Base-by-base conservation (phyloP, 2,329 filamentous ascomycete genomes). In the Pezicula neosporulosa region DNA sequence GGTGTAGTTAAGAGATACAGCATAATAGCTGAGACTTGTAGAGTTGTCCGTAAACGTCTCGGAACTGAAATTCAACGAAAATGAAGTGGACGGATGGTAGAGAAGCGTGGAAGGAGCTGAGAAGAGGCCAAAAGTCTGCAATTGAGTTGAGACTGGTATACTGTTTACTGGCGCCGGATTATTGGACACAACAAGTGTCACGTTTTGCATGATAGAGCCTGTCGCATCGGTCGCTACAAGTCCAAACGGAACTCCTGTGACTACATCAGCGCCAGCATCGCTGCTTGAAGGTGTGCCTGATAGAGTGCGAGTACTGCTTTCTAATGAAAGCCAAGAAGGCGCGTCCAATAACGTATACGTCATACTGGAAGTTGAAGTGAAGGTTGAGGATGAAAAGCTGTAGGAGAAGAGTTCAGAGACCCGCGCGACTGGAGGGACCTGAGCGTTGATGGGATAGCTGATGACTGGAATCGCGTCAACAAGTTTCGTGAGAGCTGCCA, bases 401-500 rank as follows among this genome's bases (percentile, higher is more conserved):
- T 92, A 90, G 9, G 75, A 80, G 68, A 90, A 94, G 2, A 77
- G 75, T 60, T 85, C 65, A 38, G 78, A 80, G 53, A 88, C 75
- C 57, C 87, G 80, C 18, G 89, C 90, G 48, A 92, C 86, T 3
- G 87, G 86, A 30, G 90, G 90, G 1, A 95, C 78, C 68, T 96
- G 91, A 2, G 89, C 85, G 69, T 94, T 95, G 68, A 96, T 77
- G 1, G 90, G 90, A 60, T 92, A 93, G 44, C 74, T 74, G 45
- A 75, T 63, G 51, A 57, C 63, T 56, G 71, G 67, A 52, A 62
- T 63, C 44, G 71, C 72, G 57, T 54, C 44, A 16, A 51, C 43
- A 37, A 60, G 21, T 33, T 37, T 53, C 60, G 56, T 48, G 39
- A 56, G 52, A 43, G 60, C 53, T 36, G 55, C 50, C 53, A 49